Percentiles rank a stretch among this genome's conserved stretches.
Evolutionary conservation across 495 filamentous ascomycete genomes (phyloP).

Genomic region (Zalerion maritima): DNA sequence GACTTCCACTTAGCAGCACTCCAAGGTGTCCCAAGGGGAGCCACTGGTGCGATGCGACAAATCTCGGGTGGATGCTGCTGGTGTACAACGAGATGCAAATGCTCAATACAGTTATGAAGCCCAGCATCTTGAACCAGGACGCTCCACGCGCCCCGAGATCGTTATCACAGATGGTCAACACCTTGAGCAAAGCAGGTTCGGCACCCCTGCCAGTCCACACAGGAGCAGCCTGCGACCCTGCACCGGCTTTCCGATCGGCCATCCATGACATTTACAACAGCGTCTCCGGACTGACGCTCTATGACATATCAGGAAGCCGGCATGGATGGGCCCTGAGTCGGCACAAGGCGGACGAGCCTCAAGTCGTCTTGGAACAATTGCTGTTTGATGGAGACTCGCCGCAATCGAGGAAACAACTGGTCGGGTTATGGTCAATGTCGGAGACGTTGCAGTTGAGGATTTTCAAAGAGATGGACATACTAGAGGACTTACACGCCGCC

Average conservation of each 20-base stretch:
- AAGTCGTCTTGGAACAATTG: slow-evolving; percentile 8
- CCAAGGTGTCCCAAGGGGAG: slow-evolving; percentile 21
- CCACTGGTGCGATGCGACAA: slow-evolving; percentile 25
- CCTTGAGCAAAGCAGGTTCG: slow-evolving; percentile 17
- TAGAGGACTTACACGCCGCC: slow-evolving; percentile 15
- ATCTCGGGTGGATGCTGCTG: slow-evolving; percentile 29
- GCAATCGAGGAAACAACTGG: too few species aligned
- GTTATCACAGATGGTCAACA: slow-evolving; percentile 17
- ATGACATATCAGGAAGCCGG: slow-evolving; percentile 16
- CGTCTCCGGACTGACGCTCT: slow-evolving; percentile 19
- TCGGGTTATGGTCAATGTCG: slow-evolving; percentile 3
- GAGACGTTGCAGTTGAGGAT: slow-evolving; percentile 16
- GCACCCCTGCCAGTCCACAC: slow-evolving; percentile 17
- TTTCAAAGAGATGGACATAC: slow-evolving; percentile 11
- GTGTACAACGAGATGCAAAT: slow-evolving; percentile 21
- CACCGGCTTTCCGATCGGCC: slow-evolving; percentile 20
- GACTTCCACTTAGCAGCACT: slow-evolving; percentile 4
- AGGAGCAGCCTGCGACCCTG: slow-evolving; percentile 23
- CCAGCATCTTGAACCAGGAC: not conserved
- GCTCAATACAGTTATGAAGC: slow-evolving; percentile 11
- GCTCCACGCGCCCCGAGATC: slow-evolving; percentile 9
- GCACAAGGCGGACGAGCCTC: slow-evolving; percentile 5
- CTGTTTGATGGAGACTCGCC: too few species aligned
- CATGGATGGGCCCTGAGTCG: slow-evolving; percentile 20
- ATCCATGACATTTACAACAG: slow-evolving; percentile 26